Base-by-base conservation (phyloP, 1,284 basidiomycete species). In the Ganoderma boninense region DNA sequence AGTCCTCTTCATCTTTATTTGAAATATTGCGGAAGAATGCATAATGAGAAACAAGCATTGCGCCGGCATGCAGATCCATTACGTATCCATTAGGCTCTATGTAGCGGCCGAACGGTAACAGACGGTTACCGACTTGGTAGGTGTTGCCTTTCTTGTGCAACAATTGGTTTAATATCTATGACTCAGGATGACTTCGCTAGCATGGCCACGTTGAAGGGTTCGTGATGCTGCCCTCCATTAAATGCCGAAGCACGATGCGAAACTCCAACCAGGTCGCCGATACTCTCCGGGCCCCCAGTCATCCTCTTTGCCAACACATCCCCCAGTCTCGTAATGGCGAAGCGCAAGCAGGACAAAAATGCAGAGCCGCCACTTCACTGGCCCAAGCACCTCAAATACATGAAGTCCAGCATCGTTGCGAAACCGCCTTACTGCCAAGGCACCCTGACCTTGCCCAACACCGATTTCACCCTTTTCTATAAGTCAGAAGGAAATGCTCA, bases 381-480 rank as follows among this genome's bases (percentile, higher is more conserved):
- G 14, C 54, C 49, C 14, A 23, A 26, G 23, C 49, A 57, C 29
- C 54, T 57, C 20, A 3, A 6, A 8, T 23, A 10, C 32, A 29
- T 57, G 11, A 57, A 26, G 54, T 32, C 54, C 35, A 69, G 40
- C 29, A 60, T 60, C 57, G 10, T 60, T 7, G n/a, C 35, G 11
- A 60, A 60, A 20, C 69, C 72, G 4, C 72, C 73, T 2, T 73
- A 66, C 44, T 73, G 69, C 49, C 69, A 72, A 32, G 75, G 73
- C 2, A 71, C 69, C 0, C 29, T 71, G 3, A 13, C 66, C 20
- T 23, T 74, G 4, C 10, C 69, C 2, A 3, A 52, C n/a, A 60
- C 62, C n/a, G 67, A 68, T 26, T 69, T 71, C 56, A 60, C 56
- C 4, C 65, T 76, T 4, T 76, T 68, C 71, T 76, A 76, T 20